phyloP scores from a whole-genome alignment of 2,329 filamentous ascomycete genomes.

The Ophiognomonia clavigignenti-juglandacearum region DNA sequence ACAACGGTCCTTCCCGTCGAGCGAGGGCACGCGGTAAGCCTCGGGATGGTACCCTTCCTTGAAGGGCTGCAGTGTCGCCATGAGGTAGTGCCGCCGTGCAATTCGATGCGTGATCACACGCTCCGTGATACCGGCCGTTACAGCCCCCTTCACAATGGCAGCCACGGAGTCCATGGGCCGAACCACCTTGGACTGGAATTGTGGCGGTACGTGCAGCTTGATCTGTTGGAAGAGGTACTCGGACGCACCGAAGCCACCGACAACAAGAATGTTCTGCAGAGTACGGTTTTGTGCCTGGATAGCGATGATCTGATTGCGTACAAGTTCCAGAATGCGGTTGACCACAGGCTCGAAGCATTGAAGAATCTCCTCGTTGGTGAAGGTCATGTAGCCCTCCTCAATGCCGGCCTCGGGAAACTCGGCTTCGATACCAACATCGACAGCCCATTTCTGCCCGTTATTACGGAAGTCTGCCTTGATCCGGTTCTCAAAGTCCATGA shows the following conservation, averaged over 20 bases:
- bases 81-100: slow-evolving; percentile 94
- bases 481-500: slow-evolving; percentile 99
- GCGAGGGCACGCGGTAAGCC: slow-evolving; percentile 91
- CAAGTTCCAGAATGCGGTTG: slow-evolving; percentile 91
- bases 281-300: slow-evolving; percentile 95
- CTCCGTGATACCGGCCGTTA: slow-evolving; percentile 96
- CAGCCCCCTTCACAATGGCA: slow-evolving; percentile 96
- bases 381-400: slow-evolving; percentile 99
- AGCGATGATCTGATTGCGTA: slow-evolving; percentile 97
- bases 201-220: slow-evolving; percentile 94
- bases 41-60: slow-evolving; percentile 98
- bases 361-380: slow-evolving; percentile 97
- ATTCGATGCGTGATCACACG: slow-evolving; percentile 95
- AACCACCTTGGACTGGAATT: slow-evolving; percentile 98
- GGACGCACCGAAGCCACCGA: slow-evolving; percentile 96
- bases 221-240: slow-evolving; percentile 99
- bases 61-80: slow-evolving; percentile 97
- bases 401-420: slow-evolving; percentile 97
- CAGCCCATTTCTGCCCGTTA: slow-evolving; percentile 98
- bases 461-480: slow-evolving; percentile 99
- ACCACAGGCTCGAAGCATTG: slow-evolving; percentile 99
- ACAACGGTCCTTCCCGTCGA: slow-evolving; percentile 96
- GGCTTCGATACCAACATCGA: slow-evolving; percentile 96
- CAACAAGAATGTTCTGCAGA: slow-evolving; percentile 92
- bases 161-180: slow-evolving; percentile 98